Conservation (phyloP, 805 yeast species). For the Yamadazyma olivae region DNA sequence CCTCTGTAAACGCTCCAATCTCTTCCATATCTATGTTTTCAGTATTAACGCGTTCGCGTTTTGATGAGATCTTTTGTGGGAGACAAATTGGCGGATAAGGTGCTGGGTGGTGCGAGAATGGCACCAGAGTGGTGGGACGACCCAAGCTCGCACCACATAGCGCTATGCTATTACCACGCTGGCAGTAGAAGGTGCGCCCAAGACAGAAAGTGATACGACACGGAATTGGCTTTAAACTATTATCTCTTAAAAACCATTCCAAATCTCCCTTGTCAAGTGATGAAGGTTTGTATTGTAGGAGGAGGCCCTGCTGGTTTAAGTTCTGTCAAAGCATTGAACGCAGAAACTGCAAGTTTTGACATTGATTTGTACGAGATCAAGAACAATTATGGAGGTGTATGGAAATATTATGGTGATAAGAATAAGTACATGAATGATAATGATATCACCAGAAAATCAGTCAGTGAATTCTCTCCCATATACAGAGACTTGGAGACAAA, state of each 20-base stretch:
- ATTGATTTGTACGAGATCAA: conserved; percentile 63
- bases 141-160: no score
- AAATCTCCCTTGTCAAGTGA: no score
- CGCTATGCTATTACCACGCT: no score
- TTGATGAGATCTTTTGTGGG: no score
- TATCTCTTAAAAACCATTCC: no score
- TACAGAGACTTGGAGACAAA: conserved; percentile 71
- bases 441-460: conserved; percentile 10
- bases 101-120: no score
- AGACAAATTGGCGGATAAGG: no score
- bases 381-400: conserved; percentile 68
- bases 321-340: conserved; percentile 57
- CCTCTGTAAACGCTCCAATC: conserved; percentile 41
- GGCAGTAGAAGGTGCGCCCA: no score
- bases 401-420: conserved; percentile 43
- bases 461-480: conserved; percentile 42
- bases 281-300: conserved; percentile 64
- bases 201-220: no score
- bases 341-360: conserved; percentile 43
- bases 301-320: conserved; percentile 78
- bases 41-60: no score
- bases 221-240: no score
- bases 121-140: no score
- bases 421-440: conserved; percentile 4
- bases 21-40: conserved; percentile 6